phyloP scores from a whole-genome alignment of 1,284 basidiomycete species.

The Malassezia nana region DNA sequence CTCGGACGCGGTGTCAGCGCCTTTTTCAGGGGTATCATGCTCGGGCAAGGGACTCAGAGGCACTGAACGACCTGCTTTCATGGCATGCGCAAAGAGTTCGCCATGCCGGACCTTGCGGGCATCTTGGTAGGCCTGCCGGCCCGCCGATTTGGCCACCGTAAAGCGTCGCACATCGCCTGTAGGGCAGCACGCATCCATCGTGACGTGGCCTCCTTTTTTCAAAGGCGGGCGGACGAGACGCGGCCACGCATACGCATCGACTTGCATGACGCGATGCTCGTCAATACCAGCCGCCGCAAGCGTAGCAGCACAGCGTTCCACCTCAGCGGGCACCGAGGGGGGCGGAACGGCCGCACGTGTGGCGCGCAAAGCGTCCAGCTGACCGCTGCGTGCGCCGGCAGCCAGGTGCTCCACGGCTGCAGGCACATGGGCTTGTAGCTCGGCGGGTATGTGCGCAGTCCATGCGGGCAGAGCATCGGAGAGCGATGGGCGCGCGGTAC shows the following conservation, averaged over 20 bases:
- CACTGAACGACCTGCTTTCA: neutral
- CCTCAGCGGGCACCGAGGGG: neutral
- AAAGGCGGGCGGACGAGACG: conserved; percentile 78
- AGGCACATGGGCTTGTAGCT: neutral
- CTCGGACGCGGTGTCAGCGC: neutral
- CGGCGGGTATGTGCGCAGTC: neutral
- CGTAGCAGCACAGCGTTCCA: neutral
- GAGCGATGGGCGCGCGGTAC: conserved; percentile 60
- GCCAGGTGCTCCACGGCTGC: conserved; percentile 3
- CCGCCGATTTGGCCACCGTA: conserved; percentile 81
- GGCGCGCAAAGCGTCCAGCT: conserved; percentile 27
- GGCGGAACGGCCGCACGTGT: neutral
- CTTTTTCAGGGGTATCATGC: neutral
- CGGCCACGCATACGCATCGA: conserved; percentile 59
- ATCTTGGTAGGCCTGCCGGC: conserved; percentile 87
- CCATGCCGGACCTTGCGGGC: conserved; percentile 88
- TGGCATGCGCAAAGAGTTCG: conserved; percentile 75
- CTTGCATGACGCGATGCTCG: conserved; percentile 25
- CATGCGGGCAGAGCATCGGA: conserved; percentile 14
- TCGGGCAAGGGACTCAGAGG: neutral
- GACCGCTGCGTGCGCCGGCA: conserved; percentile 12
- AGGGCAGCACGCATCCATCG: conserved; percentile 75
- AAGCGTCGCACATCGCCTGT: conserved; percentile 79
- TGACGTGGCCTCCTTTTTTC: conserved; percentile 84
- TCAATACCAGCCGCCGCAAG: neutral